phyloP scores from a whole-genome alignment of 2,329 filamentous ascomycete genomes.

The Cladophialophora carrionii region DNA sequence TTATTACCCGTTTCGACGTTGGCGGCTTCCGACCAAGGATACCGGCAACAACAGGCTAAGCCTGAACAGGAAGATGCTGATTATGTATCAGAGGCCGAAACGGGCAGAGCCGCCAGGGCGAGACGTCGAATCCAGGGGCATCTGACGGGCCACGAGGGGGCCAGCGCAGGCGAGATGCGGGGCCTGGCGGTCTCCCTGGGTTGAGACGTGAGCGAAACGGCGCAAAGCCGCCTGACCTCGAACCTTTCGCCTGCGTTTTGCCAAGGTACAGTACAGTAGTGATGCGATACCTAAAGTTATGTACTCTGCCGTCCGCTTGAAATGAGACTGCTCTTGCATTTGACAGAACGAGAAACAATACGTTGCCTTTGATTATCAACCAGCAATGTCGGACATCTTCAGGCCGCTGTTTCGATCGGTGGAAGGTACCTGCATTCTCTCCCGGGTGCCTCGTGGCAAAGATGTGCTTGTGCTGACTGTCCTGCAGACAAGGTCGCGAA shows the following conservation, averaged over 20 bases:
- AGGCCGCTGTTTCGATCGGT: constrained; percentile 25
- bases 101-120: neutral
- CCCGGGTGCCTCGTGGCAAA: neutral
- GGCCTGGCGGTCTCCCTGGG: neutral
- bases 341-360: neutral
- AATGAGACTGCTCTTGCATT: neutral
- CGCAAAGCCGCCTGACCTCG: constrained; percentile 4
- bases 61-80: constrained; percentile 16
- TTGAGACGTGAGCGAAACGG: constrained; percentile 11
- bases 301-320: neutral
- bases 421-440: constrained; percentile 20
- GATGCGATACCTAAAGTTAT: neutral
- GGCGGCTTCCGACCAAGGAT: constrained; percentile 18
- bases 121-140: constrained; percentile 15
- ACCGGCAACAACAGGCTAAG: neutral
- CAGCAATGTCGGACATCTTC: constrained; percentile 26
- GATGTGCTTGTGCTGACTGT: constrained; percentile 6
- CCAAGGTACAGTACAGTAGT: neutral
- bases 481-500: constrained; percentile 31
- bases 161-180: neutral
- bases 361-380: neutral
- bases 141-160: neutral
- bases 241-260: neutral
- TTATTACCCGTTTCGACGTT: constrained; percentile 11
- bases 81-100: constrained; percentile 16